A percentile compares a stretch with the other conserved stretches of the same genome.
phyloP scores from a whole-genome alignment of 1,284 basidiomycete genomes.

The Schizophyllum commune region DNA sequence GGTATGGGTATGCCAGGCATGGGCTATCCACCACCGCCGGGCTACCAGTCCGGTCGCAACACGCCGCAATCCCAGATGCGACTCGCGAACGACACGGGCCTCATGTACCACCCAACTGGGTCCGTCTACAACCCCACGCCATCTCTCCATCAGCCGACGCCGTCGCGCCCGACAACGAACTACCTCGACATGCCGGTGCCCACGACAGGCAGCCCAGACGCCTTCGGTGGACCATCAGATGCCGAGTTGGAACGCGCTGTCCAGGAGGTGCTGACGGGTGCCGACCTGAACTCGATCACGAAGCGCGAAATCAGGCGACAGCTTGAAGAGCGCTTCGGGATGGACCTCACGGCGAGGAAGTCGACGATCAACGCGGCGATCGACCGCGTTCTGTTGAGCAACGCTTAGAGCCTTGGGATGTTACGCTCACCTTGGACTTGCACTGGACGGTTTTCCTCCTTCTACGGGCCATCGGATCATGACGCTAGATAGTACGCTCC shows the following conservation, averaged over 20 bases:
- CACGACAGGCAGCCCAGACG: conserved; percentile 42
- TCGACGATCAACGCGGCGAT: conserved; percentile 64
- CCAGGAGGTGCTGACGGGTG: conserved; percentile 60
- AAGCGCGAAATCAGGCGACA: conserved; percentile 82
- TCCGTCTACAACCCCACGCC: conserved; percentile 14
- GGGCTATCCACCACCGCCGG: conserved; percentile 41
- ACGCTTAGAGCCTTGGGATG: no score
- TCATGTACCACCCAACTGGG: conserved; percentile 3
- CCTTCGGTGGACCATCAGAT: conserved; percentile 48
- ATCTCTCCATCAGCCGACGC: conserved; percentile 46
- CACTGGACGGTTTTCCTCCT: no score
- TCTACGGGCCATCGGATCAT: no score
- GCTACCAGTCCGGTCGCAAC: conserved; percentile 72
- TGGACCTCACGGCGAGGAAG: conserved; percentile 63
- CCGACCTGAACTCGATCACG: conserved; percentile 83
- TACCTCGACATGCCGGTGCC: conserved; percentile 69
- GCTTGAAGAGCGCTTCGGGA: conserved; percentile 72
- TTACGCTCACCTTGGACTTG: no score
- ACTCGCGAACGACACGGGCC: neutral
- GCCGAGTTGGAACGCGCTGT: conserved; percentile 68
- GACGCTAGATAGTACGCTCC: no score
- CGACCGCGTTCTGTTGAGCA: conserved; percentile 44
- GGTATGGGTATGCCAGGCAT: conserved; percentile 1
- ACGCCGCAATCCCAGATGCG: conserved; percentile 48
- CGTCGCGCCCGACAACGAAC: conserved; percentile 63